Evolutionary conservation across 2,329 filamentous ascomycete species (phyloP).

Genomic region (Phyllosticta citrichinensis): DNA sequence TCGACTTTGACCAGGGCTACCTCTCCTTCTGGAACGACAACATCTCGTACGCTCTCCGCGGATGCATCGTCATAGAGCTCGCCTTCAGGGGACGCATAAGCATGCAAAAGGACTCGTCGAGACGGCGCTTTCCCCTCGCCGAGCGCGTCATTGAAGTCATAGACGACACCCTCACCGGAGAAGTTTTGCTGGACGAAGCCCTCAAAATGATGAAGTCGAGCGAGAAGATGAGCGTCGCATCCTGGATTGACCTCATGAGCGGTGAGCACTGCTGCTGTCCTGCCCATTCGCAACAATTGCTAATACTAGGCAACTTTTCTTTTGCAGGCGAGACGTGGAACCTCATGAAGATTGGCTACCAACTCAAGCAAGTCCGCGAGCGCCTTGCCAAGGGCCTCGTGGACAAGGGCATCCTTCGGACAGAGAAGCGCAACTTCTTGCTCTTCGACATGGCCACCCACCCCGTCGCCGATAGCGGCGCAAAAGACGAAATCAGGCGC

Average conservation of each 20-base stretch:
- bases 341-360: constrained; percentile 99
- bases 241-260: constrained; percentile 98
- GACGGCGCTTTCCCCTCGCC: constrained; percentile 83
- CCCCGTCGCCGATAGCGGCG: constrained; percentile 88
- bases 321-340: constrained; percentile 92
- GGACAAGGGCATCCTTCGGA: constrained; percentile 96
- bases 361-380: constrained; percentile 97
- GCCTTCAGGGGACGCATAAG: constrained; percentile 91
- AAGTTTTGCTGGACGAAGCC: constrained; percentile 93
- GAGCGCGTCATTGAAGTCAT: constrained; percentile 95
- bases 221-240: constrained; percentile 99
- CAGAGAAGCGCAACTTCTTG: constrained; percentile 98
- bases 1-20: constrained; percentile 57
- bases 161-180: constrained; percentile 90
- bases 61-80: constrained; percentile 96
- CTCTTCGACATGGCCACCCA: constrained; percentile 99
- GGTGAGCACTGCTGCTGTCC: constrained; percentile 49
- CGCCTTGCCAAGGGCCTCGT: constrained; percentile 93
- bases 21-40: constrained; percentile 99
- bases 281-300: not conserved
- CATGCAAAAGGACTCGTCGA: constrained; percentile 94
- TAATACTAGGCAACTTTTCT: constrained; percentile 15
- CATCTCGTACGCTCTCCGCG: constrained; percentile 93
- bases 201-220: constrained; percentile 99
- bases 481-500: constrained; percentile 93